Base-by-base conservation (phyloP, 75 land plant genomes). In the Pinus taeda region DNA sequence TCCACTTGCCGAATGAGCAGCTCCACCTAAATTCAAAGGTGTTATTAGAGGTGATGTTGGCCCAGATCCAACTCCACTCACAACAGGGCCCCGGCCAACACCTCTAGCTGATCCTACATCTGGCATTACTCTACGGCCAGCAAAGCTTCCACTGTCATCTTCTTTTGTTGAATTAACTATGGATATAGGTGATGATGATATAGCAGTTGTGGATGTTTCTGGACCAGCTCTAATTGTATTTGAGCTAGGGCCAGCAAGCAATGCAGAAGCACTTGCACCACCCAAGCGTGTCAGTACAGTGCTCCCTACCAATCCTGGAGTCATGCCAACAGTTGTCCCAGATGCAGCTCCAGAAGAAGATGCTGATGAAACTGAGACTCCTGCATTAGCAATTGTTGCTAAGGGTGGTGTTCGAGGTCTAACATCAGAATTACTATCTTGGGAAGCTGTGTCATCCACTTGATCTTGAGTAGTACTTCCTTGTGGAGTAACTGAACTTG, bases 51-150 rank as follows among this genome's bases (percentile, higher is more conserved):
- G 30, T 60, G 89, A 36, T 45, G 97, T 74, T 65, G 86, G 92
- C 12, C 59, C 73, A 78, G 78, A 79, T 22, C 81, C 74, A 7
- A 78, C 75, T 12, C 79, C 72, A 26, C 56, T 57, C 67, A 80
- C 84, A 72, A 75, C 71, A 18, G 79, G 17, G 20, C 80, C 88
- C 69, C 88, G 74, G n/a, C 82, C 84, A 37, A 84, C 62, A 53
- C 89, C 89, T 29, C 84, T 87, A 56, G 78, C 74, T 3, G 89
- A 60, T 53, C 80, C 80, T 76, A 74, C 56, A 18, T 93, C 93
- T 58, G 92, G 81, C 73, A 90, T 83, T 67, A 82, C 53, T 67
- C 89, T 83, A 22, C 83, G 88, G 20, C 87, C 89, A 66, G 90
- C 78, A 37, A 88, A 77, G 74, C 60, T 83, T 37, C 74, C 66